phyloP scores from a whole-genome alignment of 768 basidiomycete species.

The Lentinula edodes region DNA sequence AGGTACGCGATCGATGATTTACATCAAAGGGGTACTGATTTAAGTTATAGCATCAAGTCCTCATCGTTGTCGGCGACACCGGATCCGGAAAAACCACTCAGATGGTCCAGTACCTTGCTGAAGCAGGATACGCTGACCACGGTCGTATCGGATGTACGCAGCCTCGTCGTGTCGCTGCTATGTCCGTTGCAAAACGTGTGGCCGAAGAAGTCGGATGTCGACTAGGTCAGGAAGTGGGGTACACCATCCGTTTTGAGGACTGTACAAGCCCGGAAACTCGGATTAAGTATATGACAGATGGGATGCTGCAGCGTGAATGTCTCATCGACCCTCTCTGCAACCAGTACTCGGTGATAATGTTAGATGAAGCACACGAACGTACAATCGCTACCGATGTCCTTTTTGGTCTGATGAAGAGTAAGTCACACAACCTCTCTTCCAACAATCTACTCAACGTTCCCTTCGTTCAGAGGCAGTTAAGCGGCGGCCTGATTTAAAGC shows the following conservation, averaged over 20 bases:
- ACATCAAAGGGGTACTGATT: constrained; percentile 13
- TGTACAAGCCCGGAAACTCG: constrained; percentile 97
- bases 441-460: constrained; percentile 15
- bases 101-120: constrained; percentile 98
- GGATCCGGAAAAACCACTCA: constrained; percentile 99
- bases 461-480: constrained; percentile 77
- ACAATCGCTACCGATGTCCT: constrained; percentile 98
- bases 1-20: constrained; percentile 47
- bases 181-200: constrained; percentile 99
- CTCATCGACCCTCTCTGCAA: constrained; percentile 93
- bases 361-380: constrained; percentile 98
- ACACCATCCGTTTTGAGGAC: constrained; percentile 98
- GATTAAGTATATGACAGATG: constrained; percentile 99
- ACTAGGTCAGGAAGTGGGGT: constrained; percentile 95
- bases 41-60: constrained; percentile 81
- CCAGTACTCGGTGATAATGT: constrained; percentile 92
- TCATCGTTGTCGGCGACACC: constrained; percentile 98
- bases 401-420: constrained; percentile 92
- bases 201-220: constrained; percentile 98
- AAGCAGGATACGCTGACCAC: constrained; percentile 86
- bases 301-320: constrained; percentile 97
- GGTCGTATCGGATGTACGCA: constrained; percentile 97
- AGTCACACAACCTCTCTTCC: constrained; percentile 11
- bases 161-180: constrained; percentile 97
- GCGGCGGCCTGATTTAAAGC: constrained; percentile 89